A percentile compares a stretch with the other conserved stretches of the same genome.
Evolutionary conservation across 2,329 filamentous ascomycete genomes (phyloP).

Genomic region (Beauveria sp.): DNA sequence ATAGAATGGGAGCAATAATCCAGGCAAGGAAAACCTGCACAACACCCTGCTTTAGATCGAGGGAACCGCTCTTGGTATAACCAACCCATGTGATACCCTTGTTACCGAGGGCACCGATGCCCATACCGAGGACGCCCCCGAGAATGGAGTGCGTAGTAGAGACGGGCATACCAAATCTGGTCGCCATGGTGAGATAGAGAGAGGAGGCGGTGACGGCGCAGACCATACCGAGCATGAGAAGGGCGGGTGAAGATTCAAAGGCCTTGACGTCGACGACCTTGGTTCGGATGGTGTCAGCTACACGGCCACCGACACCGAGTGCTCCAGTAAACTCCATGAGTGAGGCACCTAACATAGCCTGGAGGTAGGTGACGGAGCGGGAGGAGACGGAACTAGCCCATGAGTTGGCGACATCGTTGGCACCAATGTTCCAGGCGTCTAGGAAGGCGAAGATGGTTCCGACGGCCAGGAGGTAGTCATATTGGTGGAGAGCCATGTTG

Average conservation of each 20-base stretch:
- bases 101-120: constrained; percentile 45
- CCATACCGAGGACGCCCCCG: constrained; percentile 52
- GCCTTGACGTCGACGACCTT: constrained; percentile 44
- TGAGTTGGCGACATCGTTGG: constrained; percentile 66
- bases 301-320: constrained; percentile 51
- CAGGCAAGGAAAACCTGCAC: constrained; percentile 54
- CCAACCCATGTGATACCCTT: constrained; percentile 46
- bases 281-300: constrained; percentile 54
- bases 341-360: constrained; percentile 50
- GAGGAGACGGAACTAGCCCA: constrained; percentile 70
- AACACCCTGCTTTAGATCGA: constrained; percentile 39
- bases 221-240: constrained; percentile 52
- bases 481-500: constrained; percentile 36
- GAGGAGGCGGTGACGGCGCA: constrained; percentile 47
- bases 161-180: constrained; percentile 47
- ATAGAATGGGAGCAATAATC: constrained; percentile 50
- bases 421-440: constrained; percentile 55
- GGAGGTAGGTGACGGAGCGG: constrained; percentile 52
- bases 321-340: constrained; percentile 57
- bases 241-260: constrained; percentile 39
- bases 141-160: constrained; percentile 56
- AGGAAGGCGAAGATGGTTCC: constrained; percentile 59
- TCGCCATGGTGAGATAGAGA: constrained; percentile 49
- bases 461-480: constrained; percentile 56
- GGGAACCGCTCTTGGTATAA: constrained; percentile 29